Base-by-base conservation (phyloP, 2,329 filamentous ascomycete species). In the Trichocomaceae sp. region DNA sequence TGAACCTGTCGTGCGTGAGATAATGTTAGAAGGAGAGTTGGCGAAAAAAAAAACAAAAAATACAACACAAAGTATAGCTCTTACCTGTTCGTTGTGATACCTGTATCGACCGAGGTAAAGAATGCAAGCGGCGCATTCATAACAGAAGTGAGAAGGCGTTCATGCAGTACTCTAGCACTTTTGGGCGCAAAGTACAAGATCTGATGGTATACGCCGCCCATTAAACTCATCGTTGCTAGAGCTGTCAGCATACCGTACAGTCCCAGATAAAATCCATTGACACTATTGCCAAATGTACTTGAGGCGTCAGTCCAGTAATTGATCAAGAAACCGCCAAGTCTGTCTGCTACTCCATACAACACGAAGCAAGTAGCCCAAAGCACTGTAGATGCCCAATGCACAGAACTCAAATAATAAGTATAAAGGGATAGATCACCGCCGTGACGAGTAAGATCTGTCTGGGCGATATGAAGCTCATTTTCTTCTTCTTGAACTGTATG, bases 401-500 rank as follows among this genome's bases (percentile, higher is more conserved):
- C 69, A 5, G 71, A 66, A 19, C 63, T 59, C 17, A 71, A 53
- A 52, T 74, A 74, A 60, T 72, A 72, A 7, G 63, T 58, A 54
- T 76, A 77, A 49, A 77, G 71, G 1, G 69, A 61, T 2, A 72
- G 60, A 47, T 77, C 75, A n/a, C 74, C 73, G 4, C 66, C 65
- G 19, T 61, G 60, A 19, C 65, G 61, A 19, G 61, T 66, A 15
- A 61, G 62, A 52, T 63, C 64, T 5, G 59, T 60, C 45, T 67
- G 62, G 3, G 47, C 47, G 10, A 45, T 45, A 37, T 50, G 15
- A 9, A 55, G n/a, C 39, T 44, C 26, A 6, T 39, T 49, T 41
- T 20, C 41, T 15, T 50, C 39, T 31, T 55, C 33, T 22, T 39
- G 47, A 13, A n/a, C 17, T 3, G 37, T 33, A 15, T 55, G 41